Evolutionary conservation across 2,329 filamentous ascomycete genomes (phyloP).

Genomic region (Cytospora paraplurivora): DNA sequence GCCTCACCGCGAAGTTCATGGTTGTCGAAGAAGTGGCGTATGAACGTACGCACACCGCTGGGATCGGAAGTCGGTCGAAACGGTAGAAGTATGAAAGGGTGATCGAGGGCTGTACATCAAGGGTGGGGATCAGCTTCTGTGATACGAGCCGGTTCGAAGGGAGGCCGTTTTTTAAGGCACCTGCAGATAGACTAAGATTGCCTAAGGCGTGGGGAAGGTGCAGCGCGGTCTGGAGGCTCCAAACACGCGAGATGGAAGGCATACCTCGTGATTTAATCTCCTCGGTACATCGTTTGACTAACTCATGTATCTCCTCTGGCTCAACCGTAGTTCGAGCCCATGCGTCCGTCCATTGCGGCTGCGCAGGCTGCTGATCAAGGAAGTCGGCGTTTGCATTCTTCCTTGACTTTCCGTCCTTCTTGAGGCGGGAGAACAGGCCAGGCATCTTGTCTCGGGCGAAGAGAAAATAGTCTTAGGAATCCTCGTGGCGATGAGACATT

Average conservation of each 20-base stretch:
- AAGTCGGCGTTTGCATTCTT: constrained; percentile 61
- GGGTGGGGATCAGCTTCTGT: constrained; percentile 26
- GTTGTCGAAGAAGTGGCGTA: constrained; percentile 87
- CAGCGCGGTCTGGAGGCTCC: constrained; percentile 2
- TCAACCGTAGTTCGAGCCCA: constrained; percentile 82
- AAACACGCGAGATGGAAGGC: constrained; percentile 36
- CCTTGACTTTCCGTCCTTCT: constrained; percentile 74
- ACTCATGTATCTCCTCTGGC: constrained; percentile 86
- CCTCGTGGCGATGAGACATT: constrained; percentile 27
- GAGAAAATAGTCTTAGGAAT: constrained; percentile 9
- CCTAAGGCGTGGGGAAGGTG: constrained; percentile 28
- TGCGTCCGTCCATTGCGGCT: constrained; percentile 84
- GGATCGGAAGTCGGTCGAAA: constrained; percentile 93
- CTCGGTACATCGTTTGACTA: constrained; percentile 80
- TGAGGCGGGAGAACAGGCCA: constrained; percentile 64
- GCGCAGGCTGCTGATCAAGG: constrained; percentile 57
- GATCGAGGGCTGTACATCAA: constrained; percentile 69
- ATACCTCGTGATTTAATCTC: constrained; percentile 95
- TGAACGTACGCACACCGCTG: constrained; percentile 86
- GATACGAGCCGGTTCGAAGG: constrained; percentile 16
- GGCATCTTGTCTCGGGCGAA: constrained; percentile 20
- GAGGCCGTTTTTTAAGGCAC: constrained; percentile 10
- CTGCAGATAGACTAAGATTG: constrained; percentile 18
- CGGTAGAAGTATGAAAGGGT: constrained; percentile 89
- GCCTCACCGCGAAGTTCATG: constrained; percentile 67